Percentiles rank a stretch among this genome's conserved stretches.
These are phyloP conservation scores for Protomyces macrosporus DNA, from an alignment of 1,139 yeast species.

Conservation along the genomic window DNA sequence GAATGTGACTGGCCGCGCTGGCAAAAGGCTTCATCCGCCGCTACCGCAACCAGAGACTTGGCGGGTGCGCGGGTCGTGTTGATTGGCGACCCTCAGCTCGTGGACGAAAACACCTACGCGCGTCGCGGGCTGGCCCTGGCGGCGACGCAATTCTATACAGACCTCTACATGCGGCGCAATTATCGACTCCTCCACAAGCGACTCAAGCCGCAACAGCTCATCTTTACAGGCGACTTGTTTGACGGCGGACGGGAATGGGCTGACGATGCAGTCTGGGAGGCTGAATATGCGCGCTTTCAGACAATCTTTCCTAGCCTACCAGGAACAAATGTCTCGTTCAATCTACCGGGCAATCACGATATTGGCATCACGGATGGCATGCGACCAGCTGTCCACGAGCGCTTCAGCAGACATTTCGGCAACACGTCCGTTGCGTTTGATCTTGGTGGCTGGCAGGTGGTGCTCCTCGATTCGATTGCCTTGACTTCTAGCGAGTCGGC, in stretches of 20 bases:
- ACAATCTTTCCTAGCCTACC: constrained; percentile 48
- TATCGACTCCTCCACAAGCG: constrained; percentile 56
- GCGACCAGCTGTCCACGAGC: constrained; percentile 48
- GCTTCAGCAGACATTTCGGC: constrained; percentile 74
- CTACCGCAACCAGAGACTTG: constrained; percentile 33
- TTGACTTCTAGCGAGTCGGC: constrained; percentile 51
- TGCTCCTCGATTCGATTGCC: constrained; percentile 75
- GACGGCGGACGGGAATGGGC: constrained; percentile 93
- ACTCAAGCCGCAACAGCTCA: constrained; percentile 67
- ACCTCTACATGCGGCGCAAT: constrained; percentile 73
- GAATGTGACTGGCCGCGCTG: constrained; percentile 14
- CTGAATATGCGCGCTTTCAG: constrained; percentile 67
- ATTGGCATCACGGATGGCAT: constrained; percentile 80
- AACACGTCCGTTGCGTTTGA: constrained; percentile 52
- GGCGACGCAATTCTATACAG: constrained; percentile 48
- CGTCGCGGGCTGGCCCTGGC: constrained; percentile 39
- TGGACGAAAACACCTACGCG: constrained; percentile 65
- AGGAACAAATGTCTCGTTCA: constrained; percentile 40
- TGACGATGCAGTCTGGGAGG: constrained; percentile 59
- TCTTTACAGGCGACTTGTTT: constrained; percentile 84
- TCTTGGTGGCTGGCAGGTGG: constrained; percentile 63
- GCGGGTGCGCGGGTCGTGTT: constrained; percentile 54
- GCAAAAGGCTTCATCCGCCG: constrained; percentile 32
- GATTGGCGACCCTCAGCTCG: constrained; percentile 88
- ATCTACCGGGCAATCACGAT: constrained; percentile 92